Evolutionary conservation across 306 rosid species (phyloP), one percentile per base, ranked within the genome.

Genomic region (Casuarina equisetifolia): DNA sequence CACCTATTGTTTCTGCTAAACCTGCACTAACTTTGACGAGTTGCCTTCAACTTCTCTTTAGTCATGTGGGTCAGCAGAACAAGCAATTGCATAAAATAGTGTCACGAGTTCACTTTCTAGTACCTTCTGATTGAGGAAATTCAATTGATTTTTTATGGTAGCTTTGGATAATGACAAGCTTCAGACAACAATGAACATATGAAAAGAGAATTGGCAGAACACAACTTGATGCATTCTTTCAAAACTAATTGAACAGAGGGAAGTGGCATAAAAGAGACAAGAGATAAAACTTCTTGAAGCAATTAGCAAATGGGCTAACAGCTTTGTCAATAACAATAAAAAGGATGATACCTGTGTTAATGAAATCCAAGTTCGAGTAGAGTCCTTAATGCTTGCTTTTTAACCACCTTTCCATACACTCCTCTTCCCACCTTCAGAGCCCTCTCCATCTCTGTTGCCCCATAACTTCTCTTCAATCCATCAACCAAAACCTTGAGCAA

Each of bases 391-490:
- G 97, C 97, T 73, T 88, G 90, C 78, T 88, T 92, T 78, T 94
- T 92, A 84, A 82, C 78, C 1, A 81, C 88, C 75, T 89, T 92
- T 4, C 97, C 97, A 76, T 80, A 92, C 57, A 90, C 84, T 3
- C 92, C 95, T 82, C 86, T 90, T 36, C 86, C 90, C 84, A 92
- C 52, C 83, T 86, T 90, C 80, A 88, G 77, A 72, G 84, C 80
- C 57, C 78, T 87, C 50, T 89, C 97, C 87, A 80, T 85, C 71
- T 84, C 91, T 66, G 79, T 52, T 38, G 50, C 75, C n/a, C 89
- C 91, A 4, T 80, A 73, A 25, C 79, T 78, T 70, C 82, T 90
- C 85, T 86, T 92, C 74, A 87, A 5, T 61, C 83, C 85, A 45
- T 84, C 95, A 79, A 82, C 66, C 72, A 81, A 5, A 17, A 88